Percentiles rank a stretch among this genome's conserved stretches.
Conservation (phyloP, 495 filamentous ascomycete species). For the Zalerion maritima region DNA sequence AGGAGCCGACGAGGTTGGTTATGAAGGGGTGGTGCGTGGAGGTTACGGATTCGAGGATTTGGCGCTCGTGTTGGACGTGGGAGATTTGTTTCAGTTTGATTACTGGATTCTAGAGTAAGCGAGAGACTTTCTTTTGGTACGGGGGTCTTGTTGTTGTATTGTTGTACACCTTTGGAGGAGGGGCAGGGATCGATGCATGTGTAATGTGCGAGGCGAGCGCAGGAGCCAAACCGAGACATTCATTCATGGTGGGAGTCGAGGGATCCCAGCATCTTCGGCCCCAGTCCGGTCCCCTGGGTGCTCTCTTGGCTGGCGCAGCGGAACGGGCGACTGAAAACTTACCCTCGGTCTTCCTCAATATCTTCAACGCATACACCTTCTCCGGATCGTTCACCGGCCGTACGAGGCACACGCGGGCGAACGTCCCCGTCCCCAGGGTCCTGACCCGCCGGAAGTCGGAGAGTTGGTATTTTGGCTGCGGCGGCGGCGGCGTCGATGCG, state of each 20-base stretch:
- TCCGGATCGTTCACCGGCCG: constrained; percentile 42
- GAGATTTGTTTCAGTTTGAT: constrained; percentile 96
- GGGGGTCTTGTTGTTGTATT: too few species aligned
- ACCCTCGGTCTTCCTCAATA: constrained; percentile 70
- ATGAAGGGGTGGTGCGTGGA: constrained; percentile 97
- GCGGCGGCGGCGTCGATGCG: constrained; percentile 4
- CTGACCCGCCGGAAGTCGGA: constrained; percentile 75
- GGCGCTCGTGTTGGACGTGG: constrained; percentile 88
- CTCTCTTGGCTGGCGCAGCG: too few species aligned
- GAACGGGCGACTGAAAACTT: constrained; percentile 6
- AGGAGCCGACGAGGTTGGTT: constrained; percentile 77
- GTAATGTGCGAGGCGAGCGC: too few species aligned
- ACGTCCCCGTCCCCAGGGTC: constrained; percentile 87
- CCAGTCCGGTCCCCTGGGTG: too few species aligned
- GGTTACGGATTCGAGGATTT: constrained; percentile 70
- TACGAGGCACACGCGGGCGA: constrained; percentile 87
- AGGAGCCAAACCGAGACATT: too few species aligned
- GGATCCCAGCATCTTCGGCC: too few species aligned
- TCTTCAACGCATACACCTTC: constrained; percentile 85
- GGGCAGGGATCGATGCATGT: too few species aligned
- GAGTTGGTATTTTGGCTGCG: constrained; percentile 21
- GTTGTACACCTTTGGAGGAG: too few species aligned
- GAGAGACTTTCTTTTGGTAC: too few species aligned
- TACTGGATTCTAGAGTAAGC: constrained; percentile 35
- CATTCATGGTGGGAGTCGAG: too few species aligned